Base-by-base conservation (phyloP, 2,329 filamentous ascomycete species). In the Fusarium sarcochroum region DNA sequence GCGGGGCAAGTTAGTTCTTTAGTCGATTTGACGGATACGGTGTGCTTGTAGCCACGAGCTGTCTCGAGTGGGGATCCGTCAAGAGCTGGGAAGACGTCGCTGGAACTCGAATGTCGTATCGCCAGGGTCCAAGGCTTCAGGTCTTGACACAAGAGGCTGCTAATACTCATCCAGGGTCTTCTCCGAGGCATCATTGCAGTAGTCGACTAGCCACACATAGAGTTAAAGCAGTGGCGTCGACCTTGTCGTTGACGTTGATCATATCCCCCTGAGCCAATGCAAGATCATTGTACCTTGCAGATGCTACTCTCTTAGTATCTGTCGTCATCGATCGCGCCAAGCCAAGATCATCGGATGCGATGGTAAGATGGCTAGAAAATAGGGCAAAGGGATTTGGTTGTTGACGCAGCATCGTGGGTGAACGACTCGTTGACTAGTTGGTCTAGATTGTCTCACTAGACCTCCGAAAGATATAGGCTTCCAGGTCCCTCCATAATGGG, bases 391-490 rank as follows among this genome's bases (percentile, higher is more conserved):
- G 37, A 15, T 23, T 20, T 40, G 18, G 32, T 37, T 13, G 9
- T 32, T 45, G 25, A 34, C 18, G 34, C 34, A 27, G 21, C 20
- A 15, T 8, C 6, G 13, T 38, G 34, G 25, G 21, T n/a, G 18
- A 37, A 15, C 23, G 6, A 7, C 30, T 23, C 18, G 21, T 37
- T 46, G 41, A 7, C 30, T 23, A n/a, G 21, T 40, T 27, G 14
- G 14, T 34, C 60, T 25, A 32, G 53, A 58, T 42, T 35, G 14
- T 25, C 40, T 30, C 10, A 10, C 25, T 25, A 14, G 14, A n/a
- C 7, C 20, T 38, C 46, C 57, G 30, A 41, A 25, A 44, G 40
- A 35, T 20, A 51, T 48, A 52, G 32, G 54, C 49, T 44, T 55
- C 49, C 10, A 32, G 18, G 21, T 32, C 13, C 37, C 15, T 17